Evolutionary conservation across 768 basidiomycete species (phyloP).

Genomic region (Leccinum subgranulosum): DNA sequence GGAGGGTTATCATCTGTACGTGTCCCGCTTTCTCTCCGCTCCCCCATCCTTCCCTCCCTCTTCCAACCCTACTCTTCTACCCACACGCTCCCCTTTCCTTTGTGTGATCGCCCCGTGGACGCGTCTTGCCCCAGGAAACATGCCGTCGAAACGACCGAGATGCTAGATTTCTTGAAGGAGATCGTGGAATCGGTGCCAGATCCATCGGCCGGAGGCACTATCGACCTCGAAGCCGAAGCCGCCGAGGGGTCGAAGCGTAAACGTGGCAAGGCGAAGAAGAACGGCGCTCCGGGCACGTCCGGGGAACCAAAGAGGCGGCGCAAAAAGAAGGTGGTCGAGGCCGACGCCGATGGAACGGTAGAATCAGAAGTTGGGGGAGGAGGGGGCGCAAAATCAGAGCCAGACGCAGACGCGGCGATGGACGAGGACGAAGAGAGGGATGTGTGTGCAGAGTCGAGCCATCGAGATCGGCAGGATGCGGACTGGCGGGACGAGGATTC

Average conservation of each 20-base stretch:
- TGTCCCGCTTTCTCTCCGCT: constrained; percentile 18
- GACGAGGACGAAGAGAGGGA: constrained; percentile 45
- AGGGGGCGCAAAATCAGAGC: constrained; percentile 36
- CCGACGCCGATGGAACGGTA: constrained; percentile 32
- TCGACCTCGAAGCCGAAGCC: constrained; percentile 64
- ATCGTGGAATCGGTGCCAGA: constrained; percentile 85
- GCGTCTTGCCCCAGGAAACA: constrained; percentile 64
- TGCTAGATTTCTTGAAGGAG: constrained; percentile 93
- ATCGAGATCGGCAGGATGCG: constrained; percentile 43
- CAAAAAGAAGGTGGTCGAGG: constrained; percentile 42
- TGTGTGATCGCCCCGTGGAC: background rate
- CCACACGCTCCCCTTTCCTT: background rate
- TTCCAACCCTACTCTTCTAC: background rate
- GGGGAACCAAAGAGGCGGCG: constrained; percentile 46
- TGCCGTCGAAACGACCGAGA: constrained; percentile 81
- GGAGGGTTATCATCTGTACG: constrained; percentile 90
- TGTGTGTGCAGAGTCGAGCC: constrained; percentile 35
- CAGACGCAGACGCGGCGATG: constrained; percentile 33
- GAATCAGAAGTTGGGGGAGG: constrained; percentile 29
- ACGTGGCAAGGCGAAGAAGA: constrained; percentile 50
- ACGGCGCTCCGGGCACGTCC: constrained; percentile 34
- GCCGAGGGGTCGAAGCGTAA: constrained; percentile 56
- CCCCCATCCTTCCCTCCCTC: background rate
- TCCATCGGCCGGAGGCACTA: constrained; percentile 79
- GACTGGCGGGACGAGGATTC: constrained; percentile 44